Evolutionary conservation across 441 rosid genomes (phyloP), one percentile per base, ranked within the genome.

Genomic region (Pelargonium citronellum): DNA sequence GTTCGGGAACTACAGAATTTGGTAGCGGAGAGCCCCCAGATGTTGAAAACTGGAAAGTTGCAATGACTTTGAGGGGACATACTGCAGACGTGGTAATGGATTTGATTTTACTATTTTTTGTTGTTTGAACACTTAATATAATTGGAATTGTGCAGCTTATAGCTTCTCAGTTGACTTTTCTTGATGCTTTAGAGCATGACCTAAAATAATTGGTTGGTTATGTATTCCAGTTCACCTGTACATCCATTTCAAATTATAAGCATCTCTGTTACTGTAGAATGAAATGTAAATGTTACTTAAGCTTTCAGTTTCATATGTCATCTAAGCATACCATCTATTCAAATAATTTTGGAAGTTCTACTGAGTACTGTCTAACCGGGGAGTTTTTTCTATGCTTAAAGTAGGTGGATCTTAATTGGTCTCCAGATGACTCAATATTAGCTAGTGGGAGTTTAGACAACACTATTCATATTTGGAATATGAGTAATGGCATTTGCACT

Each of bases 351-450:
- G 9, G 20, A n/a, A 6, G 60, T 53, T 53, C 20, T 4, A 15
- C 69, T 66, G 39, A 66, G 67, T 71, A 74, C 78, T 30, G 71
- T 84, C 83, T 87, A 83, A 86, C 82, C 76, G 77, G 79, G 79
- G 74, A 68, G 65, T 43, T 73, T 20, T 79, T 75, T 77, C 71
- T 75, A 73, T 83, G 91, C 86, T 74, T 90, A 79, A 88, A 89
- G 97, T 95, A 95, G 99, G 99, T 95, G 89, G 99, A 95, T 95
- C 95, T 92, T 80, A 95, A 95, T 82, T 95, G 99, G 99, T 95
- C 99, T 78, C 96, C 98, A 70, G 99, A 95, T 88, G 99, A 95
- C 77, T 87, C 86, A 43, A 87, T 81, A 79, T 75, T 95, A 71
- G 98, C 98, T 69, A 95, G 99, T 74, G 99, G 97, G 68, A 95